A percentile compares a stretch with the other conserved stretches of the same genome.
Conservation (phyloP, 2,329 filamentous ascomycete species). For the Penicillium nordicum region DNA sequence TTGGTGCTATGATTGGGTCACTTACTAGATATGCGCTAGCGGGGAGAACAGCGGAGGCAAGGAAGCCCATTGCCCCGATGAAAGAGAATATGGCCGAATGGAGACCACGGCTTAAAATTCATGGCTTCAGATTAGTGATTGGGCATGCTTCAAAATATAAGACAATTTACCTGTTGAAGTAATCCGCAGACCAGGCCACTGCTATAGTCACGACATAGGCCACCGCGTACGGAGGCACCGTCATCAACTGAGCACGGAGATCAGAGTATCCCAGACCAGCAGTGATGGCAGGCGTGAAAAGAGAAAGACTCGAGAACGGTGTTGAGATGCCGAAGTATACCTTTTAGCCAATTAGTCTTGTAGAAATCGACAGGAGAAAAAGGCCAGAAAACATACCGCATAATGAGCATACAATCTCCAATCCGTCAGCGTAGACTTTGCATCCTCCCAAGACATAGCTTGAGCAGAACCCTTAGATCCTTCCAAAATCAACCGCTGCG, state of each 20-base stretch:
- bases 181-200: conserved; percentile 61
- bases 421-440: conserved; percentile 48
- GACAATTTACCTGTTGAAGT: conserved; percentile 33
- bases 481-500: conserved; percentile 41
- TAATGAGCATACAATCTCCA: conserved; percentile 54
- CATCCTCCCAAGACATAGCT: conserved; percentile 49
- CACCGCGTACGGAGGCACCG: conserved; percentile 62
- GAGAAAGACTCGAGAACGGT: conserved; percentile 58
- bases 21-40: conserved; percentile 53
- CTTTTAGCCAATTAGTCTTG: conserved; percentile 21
- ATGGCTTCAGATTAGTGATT: not conserved
- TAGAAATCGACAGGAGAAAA: not conserved
- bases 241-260: conserved; percentile 62
- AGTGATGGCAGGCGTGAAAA: conserved; percentile 64
- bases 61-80: conserved; percentile 56
- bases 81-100: conserved; percentile 51
- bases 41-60: conserved; percentile 62
- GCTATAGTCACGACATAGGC: conserved; percentile 54
- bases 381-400: conserved; percentile 35
- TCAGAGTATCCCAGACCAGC: conserved; percentile 54
- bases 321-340: conserved; percentile 52
- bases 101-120: conserved; percentile 42
- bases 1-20: not conserved
- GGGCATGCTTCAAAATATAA: not conserved
- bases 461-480: conserved; percentile 35